These are phyloP conservation scores for Corylus avellana DNA, from an alignment of 306 rosid species.

Conservation along the genomic window DNA sequence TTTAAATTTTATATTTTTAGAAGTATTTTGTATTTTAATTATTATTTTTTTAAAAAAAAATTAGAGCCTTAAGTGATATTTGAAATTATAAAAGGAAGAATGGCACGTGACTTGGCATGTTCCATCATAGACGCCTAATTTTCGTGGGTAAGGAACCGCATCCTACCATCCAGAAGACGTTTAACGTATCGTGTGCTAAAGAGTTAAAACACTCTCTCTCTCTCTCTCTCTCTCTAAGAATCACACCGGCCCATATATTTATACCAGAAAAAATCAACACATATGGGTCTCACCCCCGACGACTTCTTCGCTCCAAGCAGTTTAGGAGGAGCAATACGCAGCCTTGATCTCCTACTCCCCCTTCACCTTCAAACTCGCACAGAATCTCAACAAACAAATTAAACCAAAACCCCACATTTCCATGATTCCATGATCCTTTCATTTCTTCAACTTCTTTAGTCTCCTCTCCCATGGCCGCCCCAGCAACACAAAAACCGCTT, in stretches of 20 bases:
- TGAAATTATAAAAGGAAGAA: too few species aligned
- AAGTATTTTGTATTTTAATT: too few species aligned
- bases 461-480: not conserved
- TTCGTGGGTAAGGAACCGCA: not conserved
- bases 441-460: not conserved
- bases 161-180: not conserved
- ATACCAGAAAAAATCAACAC: not conserved
- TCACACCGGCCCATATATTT: not conserved
- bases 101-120: slow-evolving; percentile 7
- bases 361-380: slow-evolving; percentile 7
- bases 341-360: not conserved
- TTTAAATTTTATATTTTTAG: too few species aligned
- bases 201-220: slow-evolving; percentile 5
- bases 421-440: not conserved
- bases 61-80: too few species aligned
- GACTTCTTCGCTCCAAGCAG: slow-evolving; percentile 18
- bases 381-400: slow-evolving; percentile 4
- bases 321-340: slow-evolving; percentile 8
- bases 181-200: not conserved
- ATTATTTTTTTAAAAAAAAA: too few species aligned
- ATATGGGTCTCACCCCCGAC: not conserved
- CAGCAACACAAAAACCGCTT: slow-evolving; percentile 16
- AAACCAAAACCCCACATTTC: not conserved
- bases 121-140: not conserved
- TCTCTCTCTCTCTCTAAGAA: too few species aligned